Conservation (phyloP, 2,329 filamentous ascomycete genomes). For the Lachnellula arida region DNA sequence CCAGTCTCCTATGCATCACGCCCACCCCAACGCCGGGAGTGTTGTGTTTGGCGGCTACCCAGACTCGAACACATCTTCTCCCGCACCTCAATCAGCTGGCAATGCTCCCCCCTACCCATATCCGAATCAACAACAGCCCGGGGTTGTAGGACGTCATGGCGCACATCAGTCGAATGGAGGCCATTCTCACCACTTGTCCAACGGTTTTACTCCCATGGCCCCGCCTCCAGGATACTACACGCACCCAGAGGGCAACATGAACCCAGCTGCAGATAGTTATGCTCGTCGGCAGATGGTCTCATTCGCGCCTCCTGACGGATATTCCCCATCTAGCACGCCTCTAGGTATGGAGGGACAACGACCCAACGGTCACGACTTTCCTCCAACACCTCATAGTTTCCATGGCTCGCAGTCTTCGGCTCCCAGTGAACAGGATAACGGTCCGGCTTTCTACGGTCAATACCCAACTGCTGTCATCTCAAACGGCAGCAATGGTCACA, state of each 20-base stretch:
- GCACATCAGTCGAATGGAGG: conserved; percentile 24
- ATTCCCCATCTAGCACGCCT: conserved; percentile 31
- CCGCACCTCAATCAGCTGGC: conserved; percentile 45
- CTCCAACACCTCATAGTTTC: conserved; percentile 56
- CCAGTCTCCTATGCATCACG: conserved; percentile 41
- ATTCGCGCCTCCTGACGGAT: conserved; percentile 32
- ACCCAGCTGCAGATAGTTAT: conserved; percentile 17
- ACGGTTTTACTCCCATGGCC: conserved; percentile 26
- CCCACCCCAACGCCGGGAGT: conserved; percentile 50
- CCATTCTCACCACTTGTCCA: conserved; percentile 25
- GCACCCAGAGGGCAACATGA: conserved; percentile 22
- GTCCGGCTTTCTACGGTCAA: conserved; percentile 33
- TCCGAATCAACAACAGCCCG: conserved; percentile 15
- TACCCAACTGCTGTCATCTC: conserved; percentile 37
- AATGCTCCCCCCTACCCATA: conserved; percentile 34
- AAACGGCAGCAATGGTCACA: conserved; percentile 36
- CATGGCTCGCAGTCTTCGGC: conserved; percentile 56
- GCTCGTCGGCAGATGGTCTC: conserved; percentile 27
- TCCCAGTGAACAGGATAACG: conserved; percentile 39
- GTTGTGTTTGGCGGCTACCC: conserved; percentile 52
- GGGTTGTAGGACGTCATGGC: conserved; percentile 14
- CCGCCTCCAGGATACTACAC: conserved; percentile 24
- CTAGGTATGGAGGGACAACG: conserved; percentile 19
- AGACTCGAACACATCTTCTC: conserved; percentile 54
- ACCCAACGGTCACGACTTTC: conserved; percentile 37